Conservation (phyloP, 768 basidiomycete species). For the Kwoniella sp. region DNA sequence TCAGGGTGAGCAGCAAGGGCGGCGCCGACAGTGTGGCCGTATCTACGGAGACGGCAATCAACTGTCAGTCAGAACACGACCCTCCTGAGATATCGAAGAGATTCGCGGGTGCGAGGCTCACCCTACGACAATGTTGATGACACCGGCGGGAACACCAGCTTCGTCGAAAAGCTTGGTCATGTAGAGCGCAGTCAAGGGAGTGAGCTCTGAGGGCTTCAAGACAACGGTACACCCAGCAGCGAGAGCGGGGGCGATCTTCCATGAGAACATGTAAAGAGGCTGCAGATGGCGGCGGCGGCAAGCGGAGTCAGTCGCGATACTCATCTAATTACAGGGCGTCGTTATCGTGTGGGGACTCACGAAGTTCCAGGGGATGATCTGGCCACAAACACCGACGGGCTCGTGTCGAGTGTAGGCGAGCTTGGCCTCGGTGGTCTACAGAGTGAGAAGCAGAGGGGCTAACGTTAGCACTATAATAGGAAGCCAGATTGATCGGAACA, state of each 20-base stretch:
- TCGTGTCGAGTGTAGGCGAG: slow-evolving; percentile 76
- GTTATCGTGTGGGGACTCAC: slow-evolving; percentile 19
- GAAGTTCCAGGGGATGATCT: slow-evolving; percentile 87
- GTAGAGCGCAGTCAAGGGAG: slow-evolving; percentile 50
- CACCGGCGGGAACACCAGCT: slow-evolving; percentile 51
- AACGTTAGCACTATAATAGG: slow-evolving; percentile 58
- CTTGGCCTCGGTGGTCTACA: slow-evolving; percentile 68
- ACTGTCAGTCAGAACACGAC: slow-evolving; percentile 1
- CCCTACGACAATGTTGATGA: slow-evolving; percentile 48
- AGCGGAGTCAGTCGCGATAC: not conserved
- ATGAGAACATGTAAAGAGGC: slow-evolving; percentile 57
- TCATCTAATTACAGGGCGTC: too few species aligned
- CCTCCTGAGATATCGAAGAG: not conserved
- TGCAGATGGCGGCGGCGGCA: not conserved
- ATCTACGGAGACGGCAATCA: slow-evolving; percentile 18
- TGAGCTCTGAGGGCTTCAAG: slow-evolving; percentile 88
- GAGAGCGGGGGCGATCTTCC: slow-evolving; percentile 92
- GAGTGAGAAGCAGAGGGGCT: slow-evolving; percentile 64
- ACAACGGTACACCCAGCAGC: slow-evolving; percentile 90
- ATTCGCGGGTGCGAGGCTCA: not conserved
- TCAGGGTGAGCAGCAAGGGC: slow-evolving; percentile 42
- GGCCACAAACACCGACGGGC: slow-evolving; percentile 69
- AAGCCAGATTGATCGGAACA: not conserved
- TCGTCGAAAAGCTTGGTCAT: slow-evolving; percentile 53
- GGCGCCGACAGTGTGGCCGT: slow-evolving; percentile 52